phyloP scores from a whole-genome alignment of 2,329 filamentous ascomycete genomes.

The Penicillium sumatraense region DNA sequence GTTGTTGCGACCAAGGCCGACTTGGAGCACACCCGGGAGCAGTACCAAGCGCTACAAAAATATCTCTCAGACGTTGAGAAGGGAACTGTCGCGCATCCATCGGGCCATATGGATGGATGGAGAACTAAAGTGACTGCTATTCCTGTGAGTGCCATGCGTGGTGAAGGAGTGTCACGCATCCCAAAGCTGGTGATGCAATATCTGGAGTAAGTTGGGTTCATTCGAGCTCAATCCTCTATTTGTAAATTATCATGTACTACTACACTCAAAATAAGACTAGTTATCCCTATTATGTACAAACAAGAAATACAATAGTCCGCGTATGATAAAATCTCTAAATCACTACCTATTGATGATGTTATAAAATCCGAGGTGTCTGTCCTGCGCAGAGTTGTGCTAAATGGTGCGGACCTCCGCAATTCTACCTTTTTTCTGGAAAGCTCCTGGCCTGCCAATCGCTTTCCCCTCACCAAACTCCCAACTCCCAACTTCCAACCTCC shows the following conservation, averaged over 20 bases:
- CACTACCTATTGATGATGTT: no score
- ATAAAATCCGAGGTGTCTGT: no score
- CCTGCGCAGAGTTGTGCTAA: no score
- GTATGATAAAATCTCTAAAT: no score
- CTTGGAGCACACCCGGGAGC: slow-evolving; percentile 74
- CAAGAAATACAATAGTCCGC: no score
- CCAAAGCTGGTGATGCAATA: slow-evolving; percentile 48
- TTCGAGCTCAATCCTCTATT: neutral
- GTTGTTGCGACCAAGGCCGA: slow-evolving; percentile 95
- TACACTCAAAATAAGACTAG: slow-evolving; percentile 15
- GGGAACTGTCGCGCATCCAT: slow-evolving; percentile 72
- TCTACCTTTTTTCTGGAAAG: no score
- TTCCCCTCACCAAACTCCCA: neutral
- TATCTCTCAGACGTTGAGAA: slow-evolving; percentile 72
- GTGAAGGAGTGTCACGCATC: slow-evolving; percentile 73
- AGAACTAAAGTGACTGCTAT: slow-evolving; percentile 64
- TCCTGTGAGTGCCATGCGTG: slow-evolving; percentile 87
- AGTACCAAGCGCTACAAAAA: slow-evolving; percentile 69
- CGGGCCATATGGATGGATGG: slow-evolving; percentile 70
- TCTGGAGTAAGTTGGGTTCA: slow-evolving; percentile 37
- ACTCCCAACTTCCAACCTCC: no score
- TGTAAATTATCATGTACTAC: slow-evolving; percentile 13
- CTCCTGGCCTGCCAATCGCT: no score
- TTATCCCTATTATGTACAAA: neutral
- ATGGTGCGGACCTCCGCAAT: no score